Conservation (phyloP, 2,329 filamentous ascomycete species). For the Fusarium pseudograminearum region DNA sequence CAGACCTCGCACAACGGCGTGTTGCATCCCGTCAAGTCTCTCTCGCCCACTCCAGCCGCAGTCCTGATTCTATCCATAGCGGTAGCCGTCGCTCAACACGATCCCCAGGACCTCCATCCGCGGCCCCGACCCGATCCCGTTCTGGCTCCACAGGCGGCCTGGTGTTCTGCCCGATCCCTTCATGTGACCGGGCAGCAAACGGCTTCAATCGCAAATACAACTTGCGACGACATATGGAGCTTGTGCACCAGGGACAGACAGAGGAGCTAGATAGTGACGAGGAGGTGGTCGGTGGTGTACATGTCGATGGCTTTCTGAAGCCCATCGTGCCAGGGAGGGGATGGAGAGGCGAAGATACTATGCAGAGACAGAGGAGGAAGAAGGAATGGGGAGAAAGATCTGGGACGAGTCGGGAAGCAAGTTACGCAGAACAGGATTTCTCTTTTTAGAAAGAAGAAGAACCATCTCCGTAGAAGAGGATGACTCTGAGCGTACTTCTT, state of each 20-base stretch:
- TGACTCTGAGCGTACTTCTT: too few species aligned
- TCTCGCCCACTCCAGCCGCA: constrained; percentile 46
- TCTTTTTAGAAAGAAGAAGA: constrained; percentile 25
- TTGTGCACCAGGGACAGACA: constrained; percentile 55
- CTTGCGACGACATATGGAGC: constrained; percentile 54
- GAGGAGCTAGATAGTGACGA: constrained; percentile 59
- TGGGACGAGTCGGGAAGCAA: constrained; percentile 27
- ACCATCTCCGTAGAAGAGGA: constrained; percentile 15
- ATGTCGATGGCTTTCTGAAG: constrained; percentile 75
- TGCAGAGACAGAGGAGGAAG: constrained; percentile 43
- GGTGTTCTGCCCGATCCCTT: constrained; percentile 54
- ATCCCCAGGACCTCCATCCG: constrained; percentile 28
- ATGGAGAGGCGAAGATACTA: constrained; percentile 58
- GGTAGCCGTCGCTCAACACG: constrained; percentile 41
- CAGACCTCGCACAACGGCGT: constrained; percentile 48
- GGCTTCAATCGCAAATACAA: constrained; percentile 55
- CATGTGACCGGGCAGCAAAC: constrained; percentile 53
- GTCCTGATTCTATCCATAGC: constrained; percentile 42
- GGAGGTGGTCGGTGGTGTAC: constrained; percentile 71
- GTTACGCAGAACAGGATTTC: constrained; percentile 21
- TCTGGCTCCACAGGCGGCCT: constrained; percentile 52
- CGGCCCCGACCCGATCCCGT: constrained; percentile 24
- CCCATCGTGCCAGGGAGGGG: constrained; percentile 63
- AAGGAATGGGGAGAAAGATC: constrained; percentile 42
- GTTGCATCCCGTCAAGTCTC: constrained; percentile 50